phyloP scores from a whole-genome alignment of 768 basidiomycete genomes.

The Lactarius evosmus region DNA sequence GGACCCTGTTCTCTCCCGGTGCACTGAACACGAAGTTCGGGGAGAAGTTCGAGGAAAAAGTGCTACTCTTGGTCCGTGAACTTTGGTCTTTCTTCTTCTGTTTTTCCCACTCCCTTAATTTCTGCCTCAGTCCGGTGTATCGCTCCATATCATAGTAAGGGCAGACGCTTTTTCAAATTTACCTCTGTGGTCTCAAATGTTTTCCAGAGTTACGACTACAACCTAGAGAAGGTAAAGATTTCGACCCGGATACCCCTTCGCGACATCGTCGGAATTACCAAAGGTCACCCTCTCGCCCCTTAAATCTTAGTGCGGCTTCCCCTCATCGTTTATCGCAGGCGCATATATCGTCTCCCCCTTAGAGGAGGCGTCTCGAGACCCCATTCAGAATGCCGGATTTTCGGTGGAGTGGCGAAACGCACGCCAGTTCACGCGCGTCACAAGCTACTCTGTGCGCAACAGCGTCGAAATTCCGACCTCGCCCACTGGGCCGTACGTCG shows the following conservation, averaged over 20 bases:
- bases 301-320: not conserved
- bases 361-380: conserved; percentile 88
- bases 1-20: conserved; percentile 89
- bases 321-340: conserved; percentile 44
- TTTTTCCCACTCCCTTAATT: conserved; percentile 21
- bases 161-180: not conserved
- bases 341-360: conserved; percentile 92
- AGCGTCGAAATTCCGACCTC: conserved; percentile 39
- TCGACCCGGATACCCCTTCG: conserved; percentile 87
- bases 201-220: conserved; percentile 85
- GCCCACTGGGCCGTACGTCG: not conserved
- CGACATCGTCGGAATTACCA: conserved; percentile 71
- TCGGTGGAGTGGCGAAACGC: conserved; percentile 72
- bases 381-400: conserved; percentile 86
- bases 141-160: conserved; percentile 77
- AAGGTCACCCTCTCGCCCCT: conserved; percentile 48
- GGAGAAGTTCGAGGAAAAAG: conserved; percentile 92
- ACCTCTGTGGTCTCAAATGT: not conserved
- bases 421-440: conserved; percentile 69
- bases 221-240: conserved; percentile 84
- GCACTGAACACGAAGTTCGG: conserved; percentile 66
- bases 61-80: conserved; percentile 72
- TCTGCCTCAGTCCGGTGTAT: conserved; percentile 38
- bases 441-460: conserved; percentile 86
- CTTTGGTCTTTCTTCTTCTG: too few relatives aligned